Conservation (phyloP, 2,329 filamentous ascomycete genomes). For the Penicillium sp. region DNA sequence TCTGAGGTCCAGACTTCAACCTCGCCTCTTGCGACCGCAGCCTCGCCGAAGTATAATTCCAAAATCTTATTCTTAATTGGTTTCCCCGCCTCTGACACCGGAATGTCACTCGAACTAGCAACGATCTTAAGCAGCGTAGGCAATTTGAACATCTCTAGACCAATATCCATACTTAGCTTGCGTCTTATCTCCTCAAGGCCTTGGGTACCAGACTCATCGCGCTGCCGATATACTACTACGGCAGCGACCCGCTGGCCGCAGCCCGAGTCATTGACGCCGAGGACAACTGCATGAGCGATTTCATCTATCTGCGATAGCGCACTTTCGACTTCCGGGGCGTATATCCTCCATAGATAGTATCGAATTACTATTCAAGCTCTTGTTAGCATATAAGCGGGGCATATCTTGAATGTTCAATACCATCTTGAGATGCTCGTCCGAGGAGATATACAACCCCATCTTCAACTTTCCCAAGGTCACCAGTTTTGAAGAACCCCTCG, state of each 20-base stretch:
- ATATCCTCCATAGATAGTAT: neutral
- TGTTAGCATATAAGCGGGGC: neutral
- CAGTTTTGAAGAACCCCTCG: neutral
- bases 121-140: neutral
- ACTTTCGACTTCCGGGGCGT: neutral
- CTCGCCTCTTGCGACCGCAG: neutral
- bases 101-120: neutral
- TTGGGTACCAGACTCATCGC: neutral
- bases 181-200: neutral
- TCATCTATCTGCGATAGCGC: neutral
- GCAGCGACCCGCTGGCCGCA: neutral
- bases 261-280: neutral
- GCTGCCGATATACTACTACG: neutral
- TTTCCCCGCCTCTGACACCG: neutral
- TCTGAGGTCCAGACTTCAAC: neutral
- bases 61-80: neutral
- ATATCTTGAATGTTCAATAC: neutral
- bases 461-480: neutral
- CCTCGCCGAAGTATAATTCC: neutral
- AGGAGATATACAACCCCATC: neutral
- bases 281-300: neutral
- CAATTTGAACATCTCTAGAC: neutral
- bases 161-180: neutral
- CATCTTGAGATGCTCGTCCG: conserved; percentile 2
- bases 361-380: neutral